Evolutionary conservation across 1,139 yeast genomes (phyloP), one percentile per base, ranked within the genome.

Genomic region (Candida albicans): DNA sequence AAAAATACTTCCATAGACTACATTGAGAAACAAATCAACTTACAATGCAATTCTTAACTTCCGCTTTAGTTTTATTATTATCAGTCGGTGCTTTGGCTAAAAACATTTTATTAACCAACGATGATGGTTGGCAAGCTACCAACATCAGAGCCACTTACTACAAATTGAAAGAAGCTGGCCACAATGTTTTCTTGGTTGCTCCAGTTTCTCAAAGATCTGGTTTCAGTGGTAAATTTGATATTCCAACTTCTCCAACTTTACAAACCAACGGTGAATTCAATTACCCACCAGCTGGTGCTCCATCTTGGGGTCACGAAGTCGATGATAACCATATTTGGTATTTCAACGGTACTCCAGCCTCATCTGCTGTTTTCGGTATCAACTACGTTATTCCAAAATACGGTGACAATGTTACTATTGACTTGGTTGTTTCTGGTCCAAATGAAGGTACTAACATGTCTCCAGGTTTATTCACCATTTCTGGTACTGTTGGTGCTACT

Each of bases 171-270:
- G 66, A 61, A 13, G 83, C 79, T 14, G 84, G 55, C 31, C 81
- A 80, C 61, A 67, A 68, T 39, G 84, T 79, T 42, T 65, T 73
- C 49, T 53, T 79, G 56, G 80, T 77, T 43, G 84, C 85, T 22
- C 84, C 85, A 34, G 81, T 71, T 15, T 67, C 70, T 33, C 84
- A 80, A 61, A 73, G 81, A 65, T 78, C 84, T 2, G 85, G 84
- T 6, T 77, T 68, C 62, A 77, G 80, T 51, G 84, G 84, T 45
- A 72, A 70, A 50, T 79, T 79, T 53, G 68, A 64, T 43, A 57
- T 75, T 46, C 79, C 84, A 32, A 51, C 63, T 43, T 58, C 72
- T 41, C 59, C 65, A 45, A 69, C 65, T 18, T 70, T 77, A 57
- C 58, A 64, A 46, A 59, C 67, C 29, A 65, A 69, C 47, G 78